A percentile compares a stretch with the other conserved stretches of the same genome.
These are phyloP conservation scores for Posidonia australis DNA, from an alignment of 106 monocot species.

Conservation along the genomic window DNA sequence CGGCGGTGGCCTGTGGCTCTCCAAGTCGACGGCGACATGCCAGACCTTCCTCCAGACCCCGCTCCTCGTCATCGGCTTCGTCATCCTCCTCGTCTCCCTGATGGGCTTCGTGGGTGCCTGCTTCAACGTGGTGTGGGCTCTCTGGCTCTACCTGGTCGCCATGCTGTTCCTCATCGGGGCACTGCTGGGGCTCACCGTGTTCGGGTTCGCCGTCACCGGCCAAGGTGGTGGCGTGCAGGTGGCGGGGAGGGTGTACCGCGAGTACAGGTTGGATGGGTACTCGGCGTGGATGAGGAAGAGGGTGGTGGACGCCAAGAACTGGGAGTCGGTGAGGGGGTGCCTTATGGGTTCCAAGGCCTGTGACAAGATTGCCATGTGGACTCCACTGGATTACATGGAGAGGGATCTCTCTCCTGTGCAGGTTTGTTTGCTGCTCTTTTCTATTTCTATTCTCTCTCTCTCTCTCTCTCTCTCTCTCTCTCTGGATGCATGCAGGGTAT, in stretches of 20 bases:
- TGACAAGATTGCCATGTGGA: constrained; percentile 48
- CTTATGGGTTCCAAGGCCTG: constrained; percentile 60
- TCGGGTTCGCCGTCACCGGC: constrained; percentile 75
- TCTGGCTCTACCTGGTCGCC: constrained; percentile 81
- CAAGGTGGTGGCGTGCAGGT: constrained; percentile 54
- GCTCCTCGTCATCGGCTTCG: constrained; percentile 69
- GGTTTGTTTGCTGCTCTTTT: constrained; percentile 12
- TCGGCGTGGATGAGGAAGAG: constrained; percentile 52
- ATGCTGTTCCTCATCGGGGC: constrained; percentile 63
- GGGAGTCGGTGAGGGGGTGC: constrained; percentile 46
- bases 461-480: too few relatives aligned
- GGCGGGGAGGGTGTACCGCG: constrained; percentile 55
- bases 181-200: constrained; percentile 51
- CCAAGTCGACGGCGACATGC: constrained; percentile 56
- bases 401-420: constrained; percentile 64
- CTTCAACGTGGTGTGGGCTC: constrained; percentile 61
- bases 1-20: constrained; percentile 63
- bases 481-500: too few relatives aligned
- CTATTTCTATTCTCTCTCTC: too few relatives aligned
- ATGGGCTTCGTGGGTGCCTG: constrained; percentile 80
- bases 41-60: constrained; percentile 67
- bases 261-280: constrained; percentile 63
- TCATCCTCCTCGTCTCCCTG: constrained; percentile 80
- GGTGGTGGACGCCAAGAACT: constrained; percentile 35
- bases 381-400: constrained; percentile 76